Evolutionary conservation across 1,284 basidiomycete species (phyloP).

Genomic region (Microbotryum silenes-acaulis): DNA sequence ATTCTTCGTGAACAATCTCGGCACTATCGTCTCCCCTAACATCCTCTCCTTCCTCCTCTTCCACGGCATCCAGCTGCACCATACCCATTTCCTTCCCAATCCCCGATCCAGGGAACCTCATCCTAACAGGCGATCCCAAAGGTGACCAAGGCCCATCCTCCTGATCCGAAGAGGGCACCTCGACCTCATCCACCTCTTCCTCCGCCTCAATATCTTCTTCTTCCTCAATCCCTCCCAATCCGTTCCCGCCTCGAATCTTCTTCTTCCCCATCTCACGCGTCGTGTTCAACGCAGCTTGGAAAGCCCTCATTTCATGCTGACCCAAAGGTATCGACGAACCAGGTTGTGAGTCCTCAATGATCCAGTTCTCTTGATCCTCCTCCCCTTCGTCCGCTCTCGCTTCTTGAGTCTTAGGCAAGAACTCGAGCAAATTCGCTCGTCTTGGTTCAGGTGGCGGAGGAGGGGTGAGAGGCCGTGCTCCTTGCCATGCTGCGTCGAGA

Average conservation of each 20-base stretch:
- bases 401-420: slow-evolving; percentile 1
- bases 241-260: background rate
- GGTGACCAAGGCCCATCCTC: slow-evolving; percentile 4
- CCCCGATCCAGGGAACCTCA: slow-evolving; percentile 4
- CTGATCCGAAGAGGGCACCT: slow-evolving; percentile 14
- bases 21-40: no score
- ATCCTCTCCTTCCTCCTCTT: no score
- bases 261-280: background rate
- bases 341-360: slow-evolving; percentile 8
- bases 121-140: background rate
- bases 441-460: background rate
- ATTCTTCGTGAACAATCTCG: background rate
- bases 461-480: background rate
- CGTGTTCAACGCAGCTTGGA: background rate
- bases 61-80: background rate
- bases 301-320: background rate
- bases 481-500: slow-evolving; percentile 6
- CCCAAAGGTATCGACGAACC: background rate
- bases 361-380: background rate
- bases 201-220: background rate
- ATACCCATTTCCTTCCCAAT: background rate
- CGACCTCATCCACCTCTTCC: background rate
- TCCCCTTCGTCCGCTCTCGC: background rate
- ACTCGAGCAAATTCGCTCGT: slow-evolving; percentile 8
- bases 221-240: background rate